Percentiles rank a stretch among this genome's conserved stretches.
Conservation (phyloP, 140 eudicot species). For the Eryngium alpinum region DNA sequence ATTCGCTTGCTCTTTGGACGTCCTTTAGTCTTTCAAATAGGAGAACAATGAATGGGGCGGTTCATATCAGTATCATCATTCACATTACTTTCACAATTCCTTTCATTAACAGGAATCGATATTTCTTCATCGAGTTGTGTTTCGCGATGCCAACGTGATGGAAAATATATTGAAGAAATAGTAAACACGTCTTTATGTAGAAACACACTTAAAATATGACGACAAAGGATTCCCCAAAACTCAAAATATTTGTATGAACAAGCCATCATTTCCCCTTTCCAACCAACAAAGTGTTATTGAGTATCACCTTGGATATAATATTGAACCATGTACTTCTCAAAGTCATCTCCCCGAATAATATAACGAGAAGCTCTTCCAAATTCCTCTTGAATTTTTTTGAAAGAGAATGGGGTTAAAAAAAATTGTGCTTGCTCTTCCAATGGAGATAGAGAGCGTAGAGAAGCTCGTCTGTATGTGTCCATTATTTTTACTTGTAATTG, state of each 20-base stretch:
- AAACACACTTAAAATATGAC: background rate
- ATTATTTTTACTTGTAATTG: background rate
- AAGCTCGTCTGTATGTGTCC: background rate
- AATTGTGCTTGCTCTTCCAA: background rate
- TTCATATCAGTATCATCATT: background rate
- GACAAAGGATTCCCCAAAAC: background rate
- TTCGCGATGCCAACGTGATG: background rate
- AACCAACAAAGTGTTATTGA: background rate
- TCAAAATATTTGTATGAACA: background rate
- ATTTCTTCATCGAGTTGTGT: background rate
- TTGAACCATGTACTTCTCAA: background rate
- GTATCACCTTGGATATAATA: background rate
- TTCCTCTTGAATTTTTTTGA: background rate
- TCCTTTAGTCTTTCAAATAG: background rate
- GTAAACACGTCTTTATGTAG: background rate
- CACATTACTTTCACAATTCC: background rate
- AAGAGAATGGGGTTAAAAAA: background rate
- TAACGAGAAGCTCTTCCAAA: background rate
- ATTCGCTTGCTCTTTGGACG: background rate
- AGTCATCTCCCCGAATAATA: background rate
- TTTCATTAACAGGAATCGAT: background rate
- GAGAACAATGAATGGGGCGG: background rate
- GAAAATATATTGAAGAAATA: too few species aligned
- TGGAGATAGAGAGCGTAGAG: background rate
- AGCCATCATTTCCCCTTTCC: background rate